Evolutionary conservation across 2,329 filamentous ascomycete species (phyloP), one percentile per base, ranked within the genome.

Genomic region (Ilyonectria destructans): DNA sequence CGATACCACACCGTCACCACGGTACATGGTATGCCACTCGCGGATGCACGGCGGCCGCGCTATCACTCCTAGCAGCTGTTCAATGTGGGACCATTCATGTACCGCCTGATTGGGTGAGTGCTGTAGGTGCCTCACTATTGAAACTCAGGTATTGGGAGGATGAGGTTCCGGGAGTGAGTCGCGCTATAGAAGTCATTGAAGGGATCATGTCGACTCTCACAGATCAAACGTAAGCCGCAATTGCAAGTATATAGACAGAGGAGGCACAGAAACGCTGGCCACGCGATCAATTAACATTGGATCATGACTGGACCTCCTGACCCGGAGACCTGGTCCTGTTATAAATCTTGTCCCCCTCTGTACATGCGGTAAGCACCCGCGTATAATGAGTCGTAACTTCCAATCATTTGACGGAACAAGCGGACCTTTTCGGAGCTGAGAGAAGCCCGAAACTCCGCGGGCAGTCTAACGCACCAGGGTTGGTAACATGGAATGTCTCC

Each of bases 21-120:
- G 75, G 74, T 9, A 66, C 70, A 2, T 77, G 75, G 74, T 77
- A 70, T 37, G 74, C 71, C 19, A 52, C 73, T 35, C 72, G 75
- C 2, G 70, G 69, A 40, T 31, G 40, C 19, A 48, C 43, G 5
- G 56, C 23, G n/a, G 51, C 29, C 5, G n/a, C 15, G 15, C 43
- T 62, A 65, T 72, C 33, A 26, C 29, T 59, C 6, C 35, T 59
- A 33, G 56, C 31, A 26, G 62, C 56, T 9, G 55, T 35, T 37
- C 37, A 37, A 6, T 52, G 23, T 17, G 62, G 49, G 15, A 60
- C 29, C n/a, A 37, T 65, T 3, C 40, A 26, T 23, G 17, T 62
- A 5, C 60, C 60, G 8, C 40, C 46, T 23, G 60, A 37, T 37
- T 62, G 60, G 49, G 49, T 12, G n/a, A 26, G 31, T n/a, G 33